Evolutionary conservation across 306 rosid species (phyloP).

Genomic region (Coriaria nepalensis): DNA sequence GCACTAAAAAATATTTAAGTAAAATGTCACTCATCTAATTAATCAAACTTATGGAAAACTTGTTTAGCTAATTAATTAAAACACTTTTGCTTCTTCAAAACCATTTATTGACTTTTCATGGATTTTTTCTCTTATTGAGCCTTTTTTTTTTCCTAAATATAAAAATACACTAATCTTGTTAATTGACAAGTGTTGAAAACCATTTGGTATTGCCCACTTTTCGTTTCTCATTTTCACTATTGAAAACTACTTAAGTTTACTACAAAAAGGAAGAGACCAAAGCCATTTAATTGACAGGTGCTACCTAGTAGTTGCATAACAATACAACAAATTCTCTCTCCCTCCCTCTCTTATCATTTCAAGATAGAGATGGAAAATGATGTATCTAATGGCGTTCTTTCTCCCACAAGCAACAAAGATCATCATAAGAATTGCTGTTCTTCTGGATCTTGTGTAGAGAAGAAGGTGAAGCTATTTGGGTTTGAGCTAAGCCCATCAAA

Average conservation of each 20-base stretch:
- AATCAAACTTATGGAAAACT: too few species aligned
- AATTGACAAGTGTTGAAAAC: slow-evolving; percentile 4
- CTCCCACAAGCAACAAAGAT: too few species aligned
- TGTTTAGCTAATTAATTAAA: too few species aligned
- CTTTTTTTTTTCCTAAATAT: slow-evolving; percentile 21
- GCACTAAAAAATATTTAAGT: too few species aligned
- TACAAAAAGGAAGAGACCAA: too few species aligned
- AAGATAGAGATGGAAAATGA: slow-evolving; percentile 18
- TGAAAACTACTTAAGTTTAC: too few species aligned
- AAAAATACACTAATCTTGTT: not conserved
- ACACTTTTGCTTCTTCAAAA: slow-evolving; percentile 8
- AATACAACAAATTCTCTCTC: too few species aligned
- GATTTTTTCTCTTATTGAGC: slow-evolving; percentile 35
- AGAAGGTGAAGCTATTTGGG: slow-evolving; percentile 77
- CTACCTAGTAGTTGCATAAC: too few species aligned
- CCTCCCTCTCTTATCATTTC: too few species aligned
- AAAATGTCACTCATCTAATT: too few species aligned
- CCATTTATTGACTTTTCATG: slow-evolving; percentile 9
- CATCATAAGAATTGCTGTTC: slow-evolving; percentile 19
- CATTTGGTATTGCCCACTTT: slow-evolving; percentile 3
- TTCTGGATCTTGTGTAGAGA: slow-evolving; percentile 29
- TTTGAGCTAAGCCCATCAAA: slow-evolving; percentile 53
- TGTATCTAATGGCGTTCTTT: not conserved
- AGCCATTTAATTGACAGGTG: too few species aligned
- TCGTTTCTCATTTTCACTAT: too few species aligned